These are phyloP conservation scores for Tilletia walkeri DNA, from an alignment of 1,284 basidiomycete genomes.

Conservation along the genomic window DNA sequence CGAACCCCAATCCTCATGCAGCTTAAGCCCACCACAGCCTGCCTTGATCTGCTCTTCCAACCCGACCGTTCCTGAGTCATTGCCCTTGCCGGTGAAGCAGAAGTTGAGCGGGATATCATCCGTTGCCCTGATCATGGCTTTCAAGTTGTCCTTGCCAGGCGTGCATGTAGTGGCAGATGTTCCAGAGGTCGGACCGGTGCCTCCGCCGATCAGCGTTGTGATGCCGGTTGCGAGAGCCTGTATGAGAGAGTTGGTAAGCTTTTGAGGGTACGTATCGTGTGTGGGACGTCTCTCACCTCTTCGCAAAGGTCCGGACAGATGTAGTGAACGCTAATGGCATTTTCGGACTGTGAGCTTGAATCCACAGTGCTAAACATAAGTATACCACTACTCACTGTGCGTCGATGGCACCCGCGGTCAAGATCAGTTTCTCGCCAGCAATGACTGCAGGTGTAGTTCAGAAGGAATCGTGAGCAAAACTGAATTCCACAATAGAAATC, in stretches of 20 bases:
- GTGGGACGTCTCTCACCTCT: slow-evolving; percentile 61
- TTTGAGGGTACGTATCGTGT: slow-evolving; percentile 51
- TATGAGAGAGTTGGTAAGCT: background rate
- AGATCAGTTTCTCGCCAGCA: slow-evolving; percentile 87
- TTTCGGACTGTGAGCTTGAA: background rate
- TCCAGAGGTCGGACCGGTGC: slow-evolving; percentile 84
- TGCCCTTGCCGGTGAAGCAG: slow-evolving; percentile 74
- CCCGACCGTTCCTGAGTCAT: slow-evolving; percentile 72
- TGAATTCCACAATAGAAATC: background rate
- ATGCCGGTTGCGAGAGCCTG: slow-evolving; percentile 61
- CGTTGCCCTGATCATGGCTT: slow-evolving; percentile 62
- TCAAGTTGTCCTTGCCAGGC: slow-evolving; percentile 58
- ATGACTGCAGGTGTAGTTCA: slow-evolving; percentile 63
- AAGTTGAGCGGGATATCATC: slow-evolving; percentile 89
- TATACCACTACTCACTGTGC: slow-evolving; percentile 62
- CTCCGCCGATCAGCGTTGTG: slow-evolving; percentile 58
- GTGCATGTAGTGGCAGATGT: slow-evolving; percentile 95
- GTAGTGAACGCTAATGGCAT: slow-evolving; percentile 60
- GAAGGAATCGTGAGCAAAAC: background rate
- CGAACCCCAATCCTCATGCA: slow-evolving; percentile 98
- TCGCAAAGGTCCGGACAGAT: slow-evolving; percentile 85
- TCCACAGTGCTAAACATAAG: background rate
- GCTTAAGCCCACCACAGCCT: slow-evolving; percentile 85
- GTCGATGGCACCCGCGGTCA: slow-evolving; percentile 91
- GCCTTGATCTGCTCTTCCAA: slow-evolving; percentile 81